Base-by-base conservation (phyloP, 176 grass and related monocot genomes). In the Thinopyrum elongatum region DNA sequence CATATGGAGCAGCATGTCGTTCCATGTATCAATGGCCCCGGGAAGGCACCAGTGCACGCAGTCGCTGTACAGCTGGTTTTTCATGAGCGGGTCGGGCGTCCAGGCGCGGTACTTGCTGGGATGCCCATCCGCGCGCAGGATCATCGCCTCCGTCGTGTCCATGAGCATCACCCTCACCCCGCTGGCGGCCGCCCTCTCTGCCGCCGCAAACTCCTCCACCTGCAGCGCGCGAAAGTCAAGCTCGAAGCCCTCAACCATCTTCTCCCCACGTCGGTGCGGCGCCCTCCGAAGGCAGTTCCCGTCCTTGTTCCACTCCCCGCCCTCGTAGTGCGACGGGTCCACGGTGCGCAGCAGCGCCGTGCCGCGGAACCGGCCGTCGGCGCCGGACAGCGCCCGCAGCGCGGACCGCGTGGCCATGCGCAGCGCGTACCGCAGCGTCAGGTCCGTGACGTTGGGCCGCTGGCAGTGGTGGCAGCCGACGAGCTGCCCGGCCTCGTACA, bases 11-110 rank as follows among this genome's bases (percentile, higher is more conserved):
- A 95, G 79, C 68, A 95, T 93, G 80, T 98, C 91, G 68, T 98
- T 98, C 95, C 95, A 98, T n/a, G 89, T 83, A 77, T 98, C 93
- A 31, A 93, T 87, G 3, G 93, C 87, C 1, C 95, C 92, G 3
- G 97, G 93, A 46, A 98, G 80, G 88, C 96, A 95, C 96, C 96
- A 98, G 87, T 94, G 97, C 79, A 98, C 94, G 53, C 88, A 95
- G 70, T 98, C 92, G 84, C 95, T 93, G 39, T 47, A 47, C 38
- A 74, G 0, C 14, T 49, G 46, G 4, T 49, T 49, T 16, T 49
- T 49, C 46, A 49, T 49, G 46, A 49, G 46, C 46, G 91, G 89
- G 81, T 84, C 87, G 34, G 82, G 42, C 53, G 84, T 13, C 84
- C 65, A 80, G 77, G 91, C 87, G 27, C 88, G 87, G 76, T 93